Percentiles rank a stretch among this genome's conserved stretches.
phyloP scores from a whole-genome alignment of 2,329 filamentous ascomycete species.

The Tolypocladium endophyticum region DNA sequence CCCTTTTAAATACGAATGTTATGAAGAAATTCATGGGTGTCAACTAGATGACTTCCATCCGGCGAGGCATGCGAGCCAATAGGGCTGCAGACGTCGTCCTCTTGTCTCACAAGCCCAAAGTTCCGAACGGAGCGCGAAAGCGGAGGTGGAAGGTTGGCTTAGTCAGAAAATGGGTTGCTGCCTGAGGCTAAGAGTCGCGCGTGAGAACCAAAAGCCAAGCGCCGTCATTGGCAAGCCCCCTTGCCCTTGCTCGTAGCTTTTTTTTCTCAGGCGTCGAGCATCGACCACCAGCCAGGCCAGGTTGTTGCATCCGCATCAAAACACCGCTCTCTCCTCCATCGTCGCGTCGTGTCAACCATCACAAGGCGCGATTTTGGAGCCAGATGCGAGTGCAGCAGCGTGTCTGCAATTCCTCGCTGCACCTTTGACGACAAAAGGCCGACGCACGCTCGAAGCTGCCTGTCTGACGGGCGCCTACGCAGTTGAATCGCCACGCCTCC shows the following conservation, averaged over 20 bases:
- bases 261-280: background rate
- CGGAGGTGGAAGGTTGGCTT: background rate
- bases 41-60: too few species aligned
- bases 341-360: background rate
- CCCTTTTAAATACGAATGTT: background rate
- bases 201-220: background rate
- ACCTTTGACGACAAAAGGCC: background rate
- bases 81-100: too few species aligned
- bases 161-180: background rate
- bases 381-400: constrained; percentile 3
- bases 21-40: too few species aligned
- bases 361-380: background rate
- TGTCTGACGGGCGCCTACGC: background rate
- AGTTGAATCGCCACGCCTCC: background rate
- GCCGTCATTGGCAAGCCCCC: background rate
- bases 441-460: background rate
- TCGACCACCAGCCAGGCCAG: background rate
- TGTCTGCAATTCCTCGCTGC: constrained; percentile 1
- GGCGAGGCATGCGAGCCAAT: too few species aligned
- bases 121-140: too few species aligned
- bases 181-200: background rate
- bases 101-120: too few species aligned
- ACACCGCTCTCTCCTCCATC: background rate
- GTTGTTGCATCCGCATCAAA: background rate
- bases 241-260: background rate